phyloP scores from a whole-genome alignment of 106 monocot genomes.

The Alisma plantagoaquatica region DNA sequence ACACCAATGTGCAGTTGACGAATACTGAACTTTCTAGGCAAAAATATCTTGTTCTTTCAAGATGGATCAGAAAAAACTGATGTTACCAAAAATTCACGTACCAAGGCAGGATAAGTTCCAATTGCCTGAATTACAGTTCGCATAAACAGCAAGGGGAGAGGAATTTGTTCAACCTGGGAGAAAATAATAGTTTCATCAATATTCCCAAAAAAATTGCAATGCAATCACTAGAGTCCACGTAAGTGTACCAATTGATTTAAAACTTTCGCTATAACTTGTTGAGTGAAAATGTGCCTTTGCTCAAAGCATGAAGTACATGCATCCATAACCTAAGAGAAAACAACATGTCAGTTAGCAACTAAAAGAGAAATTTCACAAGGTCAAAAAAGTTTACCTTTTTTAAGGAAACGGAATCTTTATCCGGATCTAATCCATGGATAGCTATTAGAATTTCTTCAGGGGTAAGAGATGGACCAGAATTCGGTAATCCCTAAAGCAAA shows the following conservation, averaged over 20 bases:
- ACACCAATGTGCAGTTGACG: no score
- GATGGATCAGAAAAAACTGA: no score
- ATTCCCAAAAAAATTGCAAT: neutral
- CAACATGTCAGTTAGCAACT: no score
- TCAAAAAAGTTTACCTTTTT: conserved; percentile 55
- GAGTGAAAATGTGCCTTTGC: conserved; percentile 76
- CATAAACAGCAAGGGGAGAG: conserved; percentile 97
- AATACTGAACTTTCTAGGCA: no score
- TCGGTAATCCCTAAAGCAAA: conserved; percentile 43
- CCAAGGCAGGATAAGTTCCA: conserved; percentile 66
- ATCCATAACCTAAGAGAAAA: conserved; percentile 61
- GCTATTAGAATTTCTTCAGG: conserved; percentile 88
- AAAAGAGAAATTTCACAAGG: no score
- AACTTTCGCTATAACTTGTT: conserved; percentile 86
- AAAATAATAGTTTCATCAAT: conserved; percentile 3
- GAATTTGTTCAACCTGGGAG: conserved; percentile 87
- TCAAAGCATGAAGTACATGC: conserved; percentile 95
- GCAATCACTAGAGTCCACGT: neutral
- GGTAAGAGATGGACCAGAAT: conserved; percentile 36
- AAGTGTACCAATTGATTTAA: conserved; percentile 83
- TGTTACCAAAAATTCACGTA: no score
- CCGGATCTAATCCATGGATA: conserved; percentile 84
- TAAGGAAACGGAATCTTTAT: conserved; percentile 65
- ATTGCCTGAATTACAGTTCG: conserved; percentile 88
- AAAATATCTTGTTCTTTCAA: no score